A percentile compares a stretch with the other conserved stretches of the same genome.
Conservation (phyloP, 2,329 filamentous ascomycete genomes). For the Dactylellina sp. region DNA sequence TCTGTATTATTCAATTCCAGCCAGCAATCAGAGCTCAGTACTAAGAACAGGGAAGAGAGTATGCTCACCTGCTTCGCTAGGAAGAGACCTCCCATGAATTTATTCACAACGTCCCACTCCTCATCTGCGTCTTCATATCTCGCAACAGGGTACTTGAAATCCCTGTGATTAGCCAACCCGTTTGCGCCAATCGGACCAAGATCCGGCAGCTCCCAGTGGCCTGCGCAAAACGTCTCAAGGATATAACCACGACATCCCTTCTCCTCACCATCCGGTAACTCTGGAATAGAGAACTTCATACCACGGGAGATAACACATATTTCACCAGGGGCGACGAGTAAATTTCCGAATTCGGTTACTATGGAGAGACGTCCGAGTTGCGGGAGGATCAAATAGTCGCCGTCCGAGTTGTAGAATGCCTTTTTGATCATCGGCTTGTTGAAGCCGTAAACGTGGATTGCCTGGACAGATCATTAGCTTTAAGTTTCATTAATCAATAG, state of each 20-base stretch:
- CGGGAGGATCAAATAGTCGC: constrained; percentile 80
- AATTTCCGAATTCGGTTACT: constrained; percentile 78
- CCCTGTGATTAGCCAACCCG: constrained; percentile 78
- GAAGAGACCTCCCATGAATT: constrained; percentile 55
- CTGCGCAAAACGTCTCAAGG: constrained; percentile 76
- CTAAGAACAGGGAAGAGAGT: neutral
- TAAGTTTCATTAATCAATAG: constrained; percentile 3
- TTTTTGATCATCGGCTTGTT: constrained; percentile 81
- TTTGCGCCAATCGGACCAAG: constrained; percentile 80
- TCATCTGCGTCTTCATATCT: constrained; percentile 72
- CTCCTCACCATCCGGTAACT: constrained; percentile 39
- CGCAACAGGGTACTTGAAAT: constrained; percentile 80
- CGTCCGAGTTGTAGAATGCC: constrained; percentile 87
- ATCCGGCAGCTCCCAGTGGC: constrained; percentile 78
- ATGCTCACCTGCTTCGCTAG: constrained; percentile 41
- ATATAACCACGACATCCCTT: constrained; percentile 72
- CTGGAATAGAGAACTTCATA: constrained; percentile 76
- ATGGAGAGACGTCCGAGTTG: constrained; percentile 80
- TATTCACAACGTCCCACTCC: constrained; percentile 64
- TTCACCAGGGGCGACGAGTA: constrained; percentile 81
- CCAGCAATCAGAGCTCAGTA: constrained; percentile 60
- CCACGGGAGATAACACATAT: constrained; percentile 81
- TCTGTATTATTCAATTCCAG: constrained; percentile 62
- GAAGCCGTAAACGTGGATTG: constrained; percentile 83
- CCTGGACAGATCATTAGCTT: constrained; percentile 62